A percentile compares a stretch with the other conserved stretches of the same genome.
These are phyloP conservation scores for Sungouiozyma ichnusensis DNA, from an alignment of 805 yeast genomes.

Conservation along the genomic window DNA sequence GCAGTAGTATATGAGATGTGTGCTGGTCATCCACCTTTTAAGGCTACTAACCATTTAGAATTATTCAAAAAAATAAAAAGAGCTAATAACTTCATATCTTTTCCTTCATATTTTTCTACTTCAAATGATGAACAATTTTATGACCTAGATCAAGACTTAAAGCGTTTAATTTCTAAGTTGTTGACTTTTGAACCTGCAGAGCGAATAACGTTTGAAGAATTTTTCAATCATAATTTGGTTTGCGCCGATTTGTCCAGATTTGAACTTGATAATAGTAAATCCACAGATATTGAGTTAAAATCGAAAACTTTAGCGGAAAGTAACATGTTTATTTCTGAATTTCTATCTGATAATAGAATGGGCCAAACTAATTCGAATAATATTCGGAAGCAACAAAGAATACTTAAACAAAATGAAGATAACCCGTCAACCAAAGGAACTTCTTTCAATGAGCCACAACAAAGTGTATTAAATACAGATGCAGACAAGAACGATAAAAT, in stretches of 20 bases:
- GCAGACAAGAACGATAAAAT: background rate
- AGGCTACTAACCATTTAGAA: slow-evolving; percentile 88
- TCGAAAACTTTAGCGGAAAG: slow-evolving; percentile 57
- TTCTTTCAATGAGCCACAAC: background rate
- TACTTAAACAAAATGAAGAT: slow-evolving; percentile 4
- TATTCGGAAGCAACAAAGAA: slow-evolving; percentile 4
- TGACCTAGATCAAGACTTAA: slow-evolving; percentile 53
- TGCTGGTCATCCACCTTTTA: slow-evolving; percentile 93
- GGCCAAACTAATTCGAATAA: background rate
- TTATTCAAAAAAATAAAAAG: slow-evolving; percentile 76
- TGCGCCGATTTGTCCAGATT: slow-evolving; percentile 36
- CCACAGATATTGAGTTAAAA: slow-evolving; percentile 50
- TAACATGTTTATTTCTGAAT: slow-evolving; percentile 74
- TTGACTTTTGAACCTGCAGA: slow-evolving; percentile 78
- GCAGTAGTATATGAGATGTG: slow-evolving; percentile 93
- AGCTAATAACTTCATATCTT: slow-evolving; percentile 64
- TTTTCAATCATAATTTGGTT: slow-evolving; percentile 66
- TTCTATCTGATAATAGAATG: slow-evolving; percentile 34
- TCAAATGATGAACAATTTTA: slow-evolving; percentile 3
- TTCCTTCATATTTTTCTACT: slow-evolving; percentile 48
- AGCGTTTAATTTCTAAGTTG: slow-evolving; percentile 60
- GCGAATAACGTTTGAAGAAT: slow-evolving; percentile 80
- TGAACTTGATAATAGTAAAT: slow-evolving; percentile 32
- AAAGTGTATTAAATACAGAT: background rate
- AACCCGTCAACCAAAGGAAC: background rate